A percentile compares a stretch with the other conserved stretches of the same genome.
These are phyloP conservation scores for Ormosia semicastrata DNA, from an alignment of 306 rosid genomes.

Conservation along the genomic window DNA sequence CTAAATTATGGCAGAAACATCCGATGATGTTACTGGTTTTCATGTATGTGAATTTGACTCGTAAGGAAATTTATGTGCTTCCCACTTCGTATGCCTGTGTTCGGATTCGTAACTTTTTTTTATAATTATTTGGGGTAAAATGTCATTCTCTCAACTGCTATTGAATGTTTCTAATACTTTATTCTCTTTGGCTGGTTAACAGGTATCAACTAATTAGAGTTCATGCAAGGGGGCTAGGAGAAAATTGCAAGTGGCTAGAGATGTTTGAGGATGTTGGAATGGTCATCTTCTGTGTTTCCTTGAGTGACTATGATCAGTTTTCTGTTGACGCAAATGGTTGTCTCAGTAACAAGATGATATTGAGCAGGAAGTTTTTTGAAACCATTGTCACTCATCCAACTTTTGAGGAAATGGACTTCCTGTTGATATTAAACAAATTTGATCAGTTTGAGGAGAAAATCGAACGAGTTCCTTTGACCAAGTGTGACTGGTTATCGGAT, in stretches of 20 bases:
- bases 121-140: not conserved
- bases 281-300: constrained; percentile 83
- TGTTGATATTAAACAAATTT: constrained; percentile 80
- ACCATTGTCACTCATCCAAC: constrained; percentile 87
- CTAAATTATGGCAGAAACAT: not conserved
- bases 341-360: constrained; percentile 72
- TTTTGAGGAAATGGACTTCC: constrained; percentile 88
- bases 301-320: constrained; percentile 85
- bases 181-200: constrained; percentile 19
- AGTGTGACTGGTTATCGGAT: constrained; percentile 88
- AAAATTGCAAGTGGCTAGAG: constrained; percentile 98
- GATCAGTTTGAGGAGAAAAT: constrained; percentile 85
- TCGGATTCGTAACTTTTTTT: not conserved
- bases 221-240: constrained; percentile 58
- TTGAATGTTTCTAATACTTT: constrained; percentile 16
- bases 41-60: not conserved
- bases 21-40: not conserved
- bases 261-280: constrained; percentile 98
- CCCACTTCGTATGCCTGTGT: not conserved
- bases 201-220: constrained; percentile 54
- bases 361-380: constrained; percentile 72
- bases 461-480: constrained; percentile 70
- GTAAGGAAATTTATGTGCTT: not conserved
- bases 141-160: not conserved
- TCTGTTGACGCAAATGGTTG: constrained; percentile 65